Evolutionary conservation across 768 basidiomycete genomes (phyloP), one percentile per base, ranked within the genome.

Genomic region (Boletellus ananiceps): DNA sequence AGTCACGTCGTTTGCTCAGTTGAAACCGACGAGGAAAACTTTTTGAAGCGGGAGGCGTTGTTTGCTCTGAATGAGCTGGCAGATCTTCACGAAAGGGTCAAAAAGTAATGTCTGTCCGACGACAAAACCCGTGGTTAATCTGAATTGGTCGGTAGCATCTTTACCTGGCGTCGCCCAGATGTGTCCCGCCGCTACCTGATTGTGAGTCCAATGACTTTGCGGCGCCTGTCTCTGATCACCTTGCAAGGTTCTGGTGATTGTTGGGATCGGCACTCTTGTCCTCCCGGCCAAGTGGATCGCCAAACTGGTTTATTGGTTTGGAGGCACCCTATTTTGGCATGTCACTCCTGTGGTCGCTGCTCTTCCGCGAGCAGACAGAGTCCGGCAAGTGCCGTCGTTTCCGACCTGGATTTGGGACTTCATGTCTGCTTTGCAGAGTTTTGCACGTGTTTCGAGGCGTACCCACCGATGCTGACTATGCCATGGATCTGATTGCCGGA

Each of bases 401-500:
- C 35, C 2, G 19, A 36, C 5, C n/a, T 34, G 8, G 29, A 23
- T 36, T 25, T 18, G 12, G 15, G 34, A 19, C 13, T 39, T 55
- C 36, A 56, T 19, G 38, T 25, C 37, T 38, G 15, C 16, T 47
- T 45, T 47, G 7, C 39, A 84, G 80, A 35, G 44, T 81, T 12
- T 76, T 79, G 18, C 66, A 71, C 7, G 66, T 71, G 3, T 73
- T 85, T 42, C 52, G 57, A 33, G 75, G 81, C 51, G 77, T 76
- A 11, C 84, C 85, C 0, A 86, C 83, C 4, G 83, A 87, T 55
- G 75, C 79, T 4, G 82, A 86, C 41, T 82, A 83, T 57, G 83
- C 85, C 2, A 85, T 86, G 80, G 75, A 83, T 33, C 61, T 86
- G 11, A 84, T 86, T 15, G 75, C 83, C 4, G 71, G 75, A 48